These are phyloP conservation scores for Parasitella parasitica DNA, from an alignment of 371 early-diverging fungal species.

Conservation along the genomic window DNA sequence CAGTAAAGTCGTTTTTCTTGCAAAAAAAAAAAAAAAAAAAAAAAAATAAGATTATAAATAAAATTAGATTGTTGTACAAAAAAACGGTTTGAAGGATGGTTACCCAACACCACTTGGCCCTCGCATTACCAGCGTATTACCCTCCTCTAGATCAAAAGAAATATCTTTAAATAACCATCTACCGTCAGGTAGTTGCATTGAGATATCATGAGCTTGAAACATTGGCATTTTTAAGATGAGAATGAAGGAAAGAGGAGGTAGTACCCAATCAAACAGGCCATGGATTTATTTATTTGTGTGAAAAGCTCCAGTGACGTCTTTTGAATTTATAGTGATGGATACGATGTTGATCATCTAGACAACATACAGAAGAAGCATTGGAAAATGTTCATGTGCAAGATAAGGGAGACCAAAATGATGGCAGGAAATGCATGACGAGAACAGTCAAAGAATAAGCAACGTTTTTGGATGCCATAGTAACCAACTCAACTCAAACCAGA, in stretches of 20 bases:
- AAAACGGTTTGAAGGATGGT: conserved; percentile 7
- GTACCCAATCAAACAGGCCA: not conserved
- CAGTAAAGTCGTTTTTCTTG: conserved; percentile 82
- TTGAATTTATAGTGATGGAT: not conserved
- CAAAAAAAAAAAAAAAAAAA: not conserved
- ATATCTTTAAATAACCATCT: conserved; percentile 66
- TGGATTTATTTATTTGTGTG: not conserved
- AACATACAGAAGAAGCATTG: not conserved
- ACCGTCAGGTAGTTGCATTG: conserved; percentile 43
- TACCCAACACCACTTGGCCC: conserved; percentile 81
- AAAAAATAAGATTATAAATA: too few species aligned
- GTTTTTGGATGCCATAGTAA: too few species aligned
- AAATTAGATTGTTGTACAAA: conserved; percentile 5
- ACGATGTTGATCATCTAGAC: not conserved
- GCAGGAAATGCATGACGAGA: not conserved
- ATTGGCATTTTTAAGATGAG: conserved; percentile 8
- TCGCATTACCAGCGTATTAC: conserved; percentile 61
- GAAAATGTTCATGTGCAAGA: not conserved
- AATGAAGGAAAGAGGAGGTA: not conserved
- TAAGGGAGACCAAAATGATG: not conserved
- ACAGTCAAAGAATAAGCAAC: not conserved
- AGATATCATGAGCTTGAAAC: conserved; percentile 34
- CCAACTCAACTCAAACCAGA: too few species aligned
- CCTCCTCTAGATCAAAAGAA: conserved; percentile 52
- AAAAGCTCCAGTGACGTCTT: conserved; percentile 2